Base-by-base conservation (phyloP, 495 filamentous ascomycete species). In the Pyrenopolyporus hunteri region DNA sequence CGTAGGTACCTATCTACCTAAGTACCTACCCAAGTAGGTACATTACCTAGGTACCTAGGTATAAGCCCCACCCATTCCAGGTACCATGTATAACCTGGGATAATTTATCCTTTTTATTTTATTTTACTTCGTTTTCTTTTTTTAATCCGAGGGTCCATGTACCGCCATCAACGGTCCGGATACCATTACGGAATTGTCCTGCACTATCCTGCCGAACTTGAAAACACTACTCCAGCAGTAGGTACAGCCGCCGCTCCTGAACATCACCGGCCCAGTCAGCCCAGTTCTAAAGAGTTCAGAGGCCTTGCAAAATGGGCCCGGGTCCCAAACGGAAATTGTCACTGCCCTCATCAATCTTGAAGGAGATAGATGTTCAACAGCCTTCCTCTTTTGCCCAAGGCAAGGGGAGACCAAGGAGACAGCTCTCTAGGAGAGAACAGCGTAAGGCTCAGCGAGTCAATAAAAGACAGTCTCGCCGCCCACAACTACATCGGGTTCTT, bases 381-480 rank as follows among this genome's bases (percentile, higher is more conserved):
- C 26, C 60, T 11, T 43, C 39, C 13, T 60, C 46, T 29, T 39
- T 36, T 32, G 8, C 14, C 22, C 52, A 50, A 35, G 59, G 55
- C 23, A 57, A 54, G 45, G 61, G 57, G 1, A 43, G 49, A 11
- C 40, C 55, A 6, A 65, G 53, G 19, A 56, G 59, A 33, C 66
- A 66, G n/a, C 48, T 63, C 14, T 77, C 74, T 0, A 74, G 82
- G 50, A 82, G 79, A 66, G 78, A 83, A 5, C 78, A 70, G 7
- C 74, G 82, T 2, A 83, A 81, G 60, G 73, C 73, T n/a, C 74
- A 78, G 40, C 72, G 82, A 4, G 62, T 69, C 17, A 70, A 81
- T 20, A 78, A 74, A 55, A 76, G 67, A 67, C 64, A 68, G 29
- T 53, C 48, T 56, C 59, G 56, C n/a, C 59, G 46, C 14, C 13